Evolutionary conservation across 495 filamentous ascomycete species (phyloP).

Genomic region (Cairneyella variabilis): DNA sequence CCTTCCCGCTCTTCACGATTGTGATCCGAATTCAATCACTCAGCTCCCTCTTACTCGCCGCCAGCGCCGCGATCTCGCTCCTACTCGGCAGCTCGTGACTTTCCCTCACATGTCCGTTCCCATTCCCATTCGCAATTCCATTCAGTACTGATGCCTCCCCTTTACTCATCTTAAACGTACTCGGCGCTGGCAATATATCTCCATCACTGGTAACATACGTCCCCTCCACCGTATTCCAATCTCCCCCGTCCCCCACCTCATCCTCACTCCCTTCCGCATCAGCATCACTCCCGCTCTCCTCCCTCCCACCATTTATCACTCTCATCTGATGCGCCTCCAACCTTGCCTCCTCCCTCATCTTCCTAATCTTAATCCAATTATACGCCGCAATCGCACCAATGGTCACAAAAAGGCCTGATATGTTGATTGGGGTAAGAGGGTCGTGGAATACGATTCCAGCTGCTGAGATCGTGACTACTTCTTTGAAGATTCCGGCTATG

Average conservation of each 20-base stretch:
- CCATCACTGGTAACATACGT: conserved; percentile 30
- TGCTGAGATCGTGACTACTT: conserved; percentile 92
- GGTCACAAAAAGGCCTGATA: conserved; percentile 83
- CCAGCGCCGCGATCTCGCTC: not conserved
- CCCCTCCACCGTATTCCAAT: conserved; percentile 28
- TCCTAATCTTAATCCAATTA: conserved; percentile 89
- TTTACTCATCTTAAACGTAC: conserved; percentile 4
- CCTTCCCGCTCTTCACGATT: too few species aligned
- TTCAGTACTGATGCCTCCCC: conserved; percentile 16
- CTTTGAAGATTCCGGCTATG: conserved; percentile 98
- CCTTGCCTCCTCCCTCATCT: conserved; percentile 74
- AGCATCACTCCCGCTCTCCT: conserved; percentile 8
- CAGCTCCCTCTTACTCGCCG: conserved; percentile 13
- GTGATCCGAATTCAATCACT: too few species aligned
- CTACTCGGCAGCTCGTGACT: too few species aligned
- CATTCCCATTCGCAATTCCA: too few species aligned
- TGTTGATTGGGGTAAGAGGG: conserved; percentile 81
- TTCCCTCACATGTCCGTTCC: not conserved
- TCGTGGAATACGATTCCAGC: conserved; percentile 89
- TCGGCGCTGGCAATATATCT: conserved; percentile 29
- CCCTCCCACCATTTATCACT: not conserved
- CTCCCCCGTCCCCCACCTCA: conserved; percentile 21
- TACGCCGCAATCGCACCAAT: conserved; percentile 83
- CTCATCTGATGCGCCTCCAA: conserved; percentile 36
- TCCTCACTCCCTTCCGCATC: conserved; percentile 30